phyloP scores from a whole-genome alignment of 495 filamentous ascomycete genomes.

The Neurospora sp. region DNA sequence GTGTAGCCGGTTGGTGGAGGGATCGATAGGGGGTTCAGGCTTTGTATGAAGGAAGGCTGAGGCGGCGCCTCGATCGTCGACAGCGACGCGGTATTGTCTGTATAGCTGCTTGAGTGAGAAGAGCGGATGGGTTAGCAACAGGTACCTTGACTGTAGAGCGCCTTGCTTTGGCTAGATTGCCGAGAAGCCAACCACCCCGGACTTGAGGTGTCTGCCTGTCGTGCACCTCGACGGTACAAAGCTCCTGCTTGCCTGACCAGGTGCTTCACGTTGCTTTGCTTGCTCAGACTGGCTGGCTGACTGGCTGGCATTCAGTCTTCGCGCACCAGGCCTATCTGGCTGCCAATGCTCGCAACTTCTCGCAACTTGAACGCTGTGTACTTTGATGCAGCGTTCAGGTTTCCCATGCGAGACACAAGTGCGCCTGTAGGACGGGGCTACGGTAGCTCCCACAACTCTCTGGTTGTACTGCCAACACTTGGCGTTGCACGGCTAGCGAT shows the following conservation, averaged over 20 bases:
- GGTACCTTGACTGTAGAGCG: background rate
- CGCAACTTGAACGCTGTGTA: constrained; percentile 21
- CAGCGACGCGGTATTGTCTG: constrained; percentile 15
- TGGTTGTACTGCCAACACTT: constrained; percentile 35
- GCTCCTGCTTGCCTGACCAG: background rate
- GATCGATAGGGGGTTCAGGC: constrained; percentile 30
- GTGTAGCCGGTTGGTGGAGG: constrained; percentile 34
- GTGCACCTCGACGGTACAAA: background rate
- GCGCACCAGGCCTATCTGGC: background rate
- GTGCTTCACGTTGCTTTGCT: background rate
- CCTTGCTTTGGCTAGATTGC: background rate
- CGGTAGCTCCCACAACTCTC: background rate
- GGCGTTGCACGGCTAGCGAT: constrained; percentile 29
- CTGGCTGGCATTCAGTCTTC: background rate
- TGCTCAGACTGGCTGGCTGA: background rate
- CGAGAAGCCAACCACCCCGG: background rate
- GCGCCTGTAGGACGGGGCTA: constrained; percentile 30
- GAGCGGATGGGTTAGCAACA: background rate
- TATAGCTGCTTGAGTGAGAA: background rate
- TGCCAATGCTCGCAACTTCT: constrained; percentile 6
- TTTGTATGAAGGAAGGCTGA: constrained; percentile 37
- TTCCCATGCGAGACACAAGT: constrained; percentile 20
- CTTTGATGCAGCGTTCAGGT: constrained; percentile 9
- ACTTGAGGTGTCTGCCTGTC: background rate
- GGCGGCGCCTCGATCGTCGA: constrained; percentile 36